Evolutionary conservation across 148 eudicot species (phyloP).

Genomic region (Rhododendron mucronatum): DNA sequence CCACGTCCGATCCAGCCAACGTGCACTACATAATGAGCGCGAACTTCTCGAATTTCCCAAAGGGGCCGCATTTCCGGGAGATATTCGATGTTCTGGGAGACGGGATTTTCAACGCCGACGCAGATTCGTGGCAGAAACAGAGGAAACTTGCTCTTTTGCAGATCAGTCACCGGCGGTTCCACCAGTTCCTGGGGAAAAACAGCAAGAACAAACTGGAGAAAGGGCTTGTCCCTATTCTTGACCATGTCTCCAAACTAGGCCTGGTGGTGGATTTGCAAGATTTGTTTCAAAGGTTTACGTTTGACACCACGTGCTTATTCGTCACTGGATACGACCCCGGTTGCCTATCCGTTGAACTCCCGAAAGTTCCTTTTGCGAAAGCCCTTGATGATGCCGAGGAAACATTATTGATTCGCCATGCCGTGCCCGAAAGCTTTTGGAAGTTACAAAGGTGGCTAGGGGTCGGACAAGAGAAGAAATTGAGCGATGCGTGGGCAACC

Average conservation of each 20-base stretch:
- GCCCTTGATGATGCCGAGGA: conserved; percentile 53
- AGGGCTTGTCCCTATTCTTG: conserved; percentile 42
- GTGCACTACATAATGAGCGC: conserved; percentile 47
- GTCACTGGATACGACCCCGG: conserved; percentile 45
- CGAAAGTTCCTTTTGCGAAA: conserved; percentile 28
- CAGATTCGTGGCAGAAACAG: conserved; percentile 34
- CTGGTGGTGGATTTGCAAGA: conserved; percentile 47
- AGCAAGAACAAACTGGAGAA: conserved; percentile 25
- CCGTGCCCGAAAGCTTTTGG: conserved; percentile 41
- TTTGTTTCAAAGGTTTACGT: conserved; percentile 49
- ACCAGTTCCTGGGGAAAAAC: conserved; percentile 23
- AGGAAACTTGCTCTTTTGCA: conserved; percentile 32
- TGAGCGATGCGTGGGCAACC: conserved; percentile 30
- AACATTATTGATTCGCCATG: conserved; percentile 33
- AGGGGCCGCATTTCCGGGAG: conserved; percentile 35
- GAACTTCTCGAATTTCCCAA: conserved; percentile 47
- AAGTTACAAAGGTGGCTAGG: conserved; percentile 48
- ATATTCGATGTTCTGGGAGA: conserved; percentile 52
- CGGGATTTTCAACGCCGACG: conserved; percentile 47
- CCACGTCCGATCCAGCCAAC: conserved; percentile 35
- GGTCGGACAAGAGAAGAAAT: conserved; percentile 38
- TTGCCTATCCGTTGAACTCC: conserved; percentile 31
- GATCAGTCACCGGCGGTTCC: conserved; percentile 28
- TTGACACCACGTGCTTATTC: conserved; percentile 41
- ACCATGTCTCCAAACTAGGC: conserved; percentile 20